Evolutionary conservation across 805 yeast species (phyloP), one percentile per base, ranked within the genome.

Genomic region (Wickerhamomyces queroliae): DNA sequence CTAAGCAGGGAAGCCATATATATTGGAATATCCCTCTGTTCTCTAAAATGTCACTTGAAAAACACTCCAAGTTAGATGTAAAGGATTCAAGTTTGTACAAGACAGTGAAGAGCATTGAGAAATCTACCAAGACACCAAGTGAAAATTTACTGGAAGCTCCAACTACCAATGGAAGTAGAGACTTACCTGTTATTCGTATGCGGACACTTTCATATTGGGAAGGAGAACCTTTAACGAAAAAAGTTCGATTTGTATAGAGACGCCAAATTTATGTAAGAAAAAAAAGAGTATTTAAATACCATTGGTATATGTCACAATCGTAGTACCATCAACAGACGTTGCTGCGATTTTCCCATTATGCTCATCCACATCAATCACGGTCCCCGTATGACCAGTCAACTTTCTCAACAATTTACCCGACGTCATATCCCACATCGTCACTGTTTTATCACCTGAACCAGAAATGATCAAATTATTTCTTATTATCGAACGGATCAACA

Each of bases 371-470:
- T 78, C 88, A 20, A 79, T 57, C 0, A 79, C 83, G 1, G 79
- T 59, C 0, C 88, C 83, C 5, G 52, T 46, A 50, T 85, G 90
- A 2, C 89, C 90, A 3, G 66, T 63, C 9, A 70, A 56, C 48
- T 80, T 78, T 35, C 66, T 61, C 6, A 67, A 43, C 20, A 80
- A 47, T 35, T 66, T 66, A 37, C 76, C 62, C 0, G 81, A 63
- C 4, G 66, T 66, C 13, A 72, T 62, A 44, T 80, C 80, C 91
- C 90, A 85, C 3, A 70, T 47, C 5, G 77, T 74, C 1, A 74
- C 69, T 6, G 76, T 67, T 1, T 70, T 64, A 54, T 83, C 88
- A 22, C 74, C 76, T 1, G 86, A 73, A 0, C 91, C 93, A 15
- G 86, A 74, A 52, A 49, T 64, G 43, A 50, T 65, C n/a, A 76